phyloP scores from a whole-genome alignment of 805 yeast genomes.

The Kodamaea neixiangensis region DNA sequence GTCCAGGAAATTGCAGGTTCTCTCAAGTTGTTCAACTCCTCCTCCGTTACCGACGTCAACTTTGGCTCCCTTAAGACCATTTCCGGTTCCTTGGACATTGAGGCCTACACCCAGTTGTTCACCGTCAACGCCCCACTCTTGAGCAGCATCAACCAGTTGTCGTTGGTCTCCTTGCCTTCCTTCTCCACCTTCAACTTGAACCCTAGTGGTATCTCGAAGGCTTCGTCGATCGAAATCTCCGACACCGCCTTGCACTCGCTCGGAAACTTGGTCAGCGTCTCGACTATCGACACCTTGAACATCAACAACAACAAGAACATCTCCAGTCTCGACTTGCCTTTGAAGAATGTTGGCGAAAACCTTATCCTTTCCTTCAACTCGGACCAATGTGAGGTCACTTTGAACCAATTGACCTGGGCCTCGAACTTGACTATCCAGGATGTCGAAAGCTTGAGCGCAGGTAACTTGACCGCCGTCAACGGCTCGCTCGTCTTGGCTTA shows the following conservation, averaged over 20 bases:
- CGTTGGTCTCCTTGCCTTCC: slow-evolving; percentile 44
- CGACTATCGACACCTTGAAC: slow-evolving; percentile 35
- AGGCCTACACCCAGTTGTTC: slow-evolving; percentile 42
- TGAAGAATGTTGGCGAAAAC: slow-evolving; percentile 34
- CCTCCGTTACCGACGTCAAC: slow-evolving; percentile 36
- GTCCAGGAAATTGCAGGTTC: slow-evolving; percentile 27
- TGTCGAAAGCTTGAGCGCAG: slow-evolving; percentile 30
- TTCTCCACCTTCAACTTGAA: slow-evolving; percentile 39
- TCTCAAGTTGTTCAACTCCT: slow-evolving; percentile 39
- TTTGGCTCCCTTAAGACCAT: slow-evolving; percentile 32
- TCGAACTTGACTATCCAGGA: slow-evolving; percentile 48
- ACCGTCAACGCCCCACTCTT: slow-evolving; percentile 37
- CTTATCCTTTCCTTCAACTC: slow-evolving; percentile 44
- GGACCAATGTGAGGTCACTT: slow-evolving; percentile 34
- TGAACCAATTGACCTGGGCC: slow-evolving; percentile 42
- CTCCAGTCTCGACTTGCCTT: slow-evolving; percentile 34
- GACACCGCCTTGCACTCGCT: slow-evolving; percentile 44
- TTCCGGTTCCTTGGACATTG: slow-evolving; percentile 36
- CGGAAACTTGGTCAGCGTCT: slow-evolving; percentile 33
- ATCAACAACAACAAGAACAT: slow-evolving; percentile 48
- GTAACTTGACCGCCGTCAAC: slow-evolving; percentile 39
- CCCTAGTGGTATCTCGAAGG: slow-evolving; percentile 33
- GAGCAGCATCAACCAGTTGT: slow-evolving; percentile 29
- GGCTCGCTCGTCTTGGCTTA: slow-evolving; percentile 42
- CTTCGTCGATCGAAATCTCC: slow-evolving; percentile 34